Evolutionary conservation across 2,329 filamentous ascomycete genomes (phyloP).

Genomic region (Teratosphaeria pseudoeucalypti): DNA sequence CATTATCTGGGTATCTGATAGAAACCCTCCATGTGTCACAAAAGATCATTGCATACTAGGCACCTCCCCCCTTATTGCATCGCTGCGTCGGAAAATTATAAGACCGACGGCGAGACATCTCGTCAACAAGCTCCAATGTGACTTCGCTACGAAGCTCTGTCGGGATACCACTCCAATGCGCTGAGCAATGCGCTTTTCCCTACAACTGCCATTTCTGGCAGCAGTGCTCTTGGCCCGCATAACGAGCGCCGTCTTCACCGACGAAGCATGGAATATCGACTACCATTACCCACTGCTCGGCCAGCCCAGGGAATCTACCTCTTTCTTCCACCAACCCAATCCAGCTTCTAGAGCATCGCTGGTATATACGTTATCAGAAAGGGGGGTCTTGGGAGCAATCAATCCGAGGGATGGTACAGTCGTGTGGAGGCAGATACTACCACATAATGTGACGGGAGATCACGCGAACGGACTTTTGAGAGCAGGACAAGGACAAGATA

Average conservation of each 20-base stretch:
- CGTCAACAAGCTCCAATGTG: background rate
- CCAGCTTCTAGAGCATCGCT: constrained; percentile 75
- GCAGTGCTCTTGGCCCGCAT: background rate
- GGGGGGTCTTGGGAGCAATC: constrained; percentile 72
- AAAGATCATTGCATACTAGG: too few species aligned
- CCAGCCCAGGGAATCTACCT: constrained; percentile 67
- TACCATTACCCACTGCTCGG: constrained; percentile 88
- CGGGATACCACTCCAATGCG: background rate
- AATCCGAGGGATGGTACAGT: constrained; percentile 77
- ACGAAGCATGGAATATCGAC: constrained; percentile 86
- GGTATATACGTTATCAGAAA: constrained; percentile 81
- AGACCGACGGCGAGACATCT: background rate
- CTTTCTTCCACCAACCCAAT: constrained; percentile 87
- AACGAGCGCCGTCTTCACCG: constrained; percentile 32
- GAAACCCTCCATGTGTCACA: too few species aligned
- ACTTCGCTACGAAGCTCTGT: background rate
- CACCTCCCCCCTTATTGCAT: too few species aligned
- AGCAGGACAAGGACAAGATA: constrained; percentile 68
- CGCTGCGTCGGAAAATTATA: background rate
- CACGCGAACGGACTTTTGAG: constrained; percentile 43
- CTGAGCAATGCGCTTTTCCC: background rate
- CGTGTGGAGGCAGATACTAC: constrained; percentile 66
- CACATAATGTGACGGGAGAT: constrained; percentile 34
- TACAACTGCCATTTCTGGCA: background rate
- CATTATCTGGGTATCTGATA: too few species aligned